A percentile compares a stretch with the other conserved stretches of the same genome.
phyloP scores from a whole-genome alignment of 108 stramenopile species.

The Cyclostephanos invisitatus region DNA sequence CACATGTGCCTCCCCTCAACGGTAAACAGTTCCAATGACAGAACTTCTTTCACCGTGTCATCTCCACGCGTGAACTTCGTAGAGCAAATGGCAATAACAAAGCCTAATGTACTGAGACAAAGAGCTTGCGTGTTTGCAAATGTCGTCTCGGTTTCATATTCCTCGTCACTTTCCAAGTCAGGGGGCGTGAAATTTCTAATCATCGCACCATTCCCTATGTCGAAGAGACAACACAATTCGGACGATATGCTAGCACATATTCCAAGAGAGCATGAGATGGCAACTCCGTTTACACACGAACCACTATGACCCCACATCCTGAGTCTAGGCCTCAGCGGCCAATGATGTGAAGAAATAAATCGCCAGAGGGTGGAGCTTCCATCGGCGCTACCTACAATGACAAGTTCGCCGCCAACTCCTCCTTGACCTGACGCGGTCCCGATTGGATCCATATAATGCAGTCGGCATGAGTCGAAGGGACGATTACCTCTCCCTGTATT shows the following conservation, averaged over 20 bases:
- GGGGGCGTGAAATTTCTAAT: conserved; percentile 77
- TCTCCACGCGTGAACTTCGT: conserved; percentile 40
- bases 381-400: conserved; percentile 84
- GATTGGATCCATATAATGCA: conserved; percentile 82
- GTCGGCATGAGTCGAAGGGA: conserved; percentile 70
- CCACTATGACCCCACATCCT: conserved; percentile 75
- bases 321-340: conserved; percentile 77
- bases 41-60: conserved; percentile 54
- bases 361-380: conserved; percentile 83
- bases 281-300: conserved; percentile 64
- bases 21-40: conserved; percentile 77
- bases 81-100: conserved; percentile 80
- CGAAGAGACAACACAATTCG: conserved; percentile 70
- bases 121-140: conserved; percentile 74
- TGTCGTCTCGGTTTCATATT: conserved; percentile 42
- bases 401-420: conserved; percentile 86
- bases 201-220: conserved; percentile 81
- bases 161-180: conserved; percentile 12
- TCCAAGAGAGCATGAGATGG: conserved; percentile 68
- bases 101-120: conserved; percentile 79
- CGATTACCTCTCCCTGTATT: conserved; percentile 73
- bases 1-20: conserved; percentile 77
- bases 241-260: conserved; percentile 79
- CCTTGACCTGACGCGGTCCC: conserved; percentile 84
- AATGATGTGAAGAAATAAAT: conserved; percentile 87